phyloP scores from a whole-genome alignment of 2,329 filamentous ascomycete species.

The Fusarium oligoseptatum region DNA sequence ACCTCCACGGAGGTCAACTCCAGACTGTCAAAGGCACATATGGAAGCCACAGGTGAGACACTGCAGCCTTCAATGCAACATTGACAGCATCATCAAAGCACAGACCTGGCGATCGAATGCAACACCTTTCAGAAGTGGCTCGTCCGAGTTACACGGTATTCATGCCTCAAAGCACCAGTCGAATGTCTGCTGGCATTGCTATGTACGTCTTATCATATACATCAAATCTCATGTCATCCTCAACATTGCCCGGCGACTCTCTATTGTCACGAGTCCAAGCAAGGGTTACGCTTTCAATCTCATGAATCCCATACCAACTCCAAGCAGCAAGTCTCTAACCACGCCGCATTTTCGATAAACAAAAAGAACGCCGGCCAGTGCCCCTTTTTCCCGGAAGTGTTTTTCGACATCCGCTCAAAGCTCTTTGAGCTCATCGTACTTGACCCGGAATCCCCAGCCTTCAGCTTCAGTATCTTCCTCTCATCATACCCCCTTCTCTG shows the following conservation, averaged over 20 bases:
- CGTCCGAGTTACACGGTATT: not conserved
- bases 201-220: not conserved
- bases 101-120: not conserved
- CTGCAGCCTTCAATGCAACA: not conserved
- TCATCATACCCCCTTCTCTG: not conserved
- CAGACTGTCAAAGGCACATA: not conserved
- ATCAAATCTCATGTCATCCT: not conserved
- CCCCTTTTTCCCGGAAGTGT: not conserved
- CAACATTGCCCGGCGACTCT: not conserved
- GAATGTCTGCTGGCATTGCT: not conserved
- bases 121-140: not conserved
- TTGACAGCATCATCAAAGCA: not conserved
- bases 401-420: not conserved
- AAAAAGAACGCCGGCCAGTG: not conserved
- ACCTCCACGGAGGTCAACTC: not conserved
- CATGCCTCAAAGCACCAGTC: not conserved
- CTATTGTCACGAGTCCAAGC: not conserved
- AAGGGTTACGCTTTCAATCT: too few relatives aligned
- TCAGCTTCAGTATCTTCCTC: not conserved
- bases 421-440: not conserved
- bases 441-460: not conserved
- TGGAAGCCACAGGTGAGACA: not conserved
- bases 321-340: not conserved
- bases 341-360: not conserved
- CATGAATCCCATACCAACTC: not conserved